A percentile compares a stretch with the other conserved stretches of the same genome.
phyloP scores from a whole-genome alignment of 768 basidiomycete genomes.

The Naganishia friedmannii region DNA sequence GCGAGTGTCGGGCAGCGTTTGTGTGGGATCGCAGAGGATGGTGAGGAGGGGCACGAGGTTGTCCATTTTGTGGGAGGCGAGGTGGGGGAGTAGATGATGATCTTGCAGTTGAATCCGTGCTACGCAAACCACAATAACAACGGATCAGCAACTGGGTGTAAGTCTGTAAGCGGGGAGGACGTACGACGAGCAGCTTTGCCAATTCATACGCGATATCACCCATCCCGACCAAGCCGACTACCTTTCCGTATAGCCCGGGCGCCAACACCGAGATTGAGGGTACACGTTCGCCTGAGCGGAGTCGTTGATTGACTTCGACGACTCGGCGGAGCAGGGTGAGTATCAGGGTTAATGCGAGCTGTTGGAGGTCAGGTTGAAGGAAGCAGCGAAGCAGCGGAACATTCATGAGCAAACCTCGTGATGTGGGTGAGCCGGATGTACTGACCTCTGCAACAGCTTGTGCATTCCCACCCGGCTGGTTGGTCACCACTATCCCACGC shows the following conservation, averaged over 20 bases:
- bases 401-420: too few relatives aligned
- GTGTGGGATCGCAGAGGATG: constrained; percentile 36
- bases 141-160: neutral
- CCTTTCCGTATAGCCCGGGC: constrained; percentile 46
- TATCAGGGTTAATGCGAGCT: constrained; percentile 40
- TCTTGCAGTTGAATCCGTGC: constrained; percentile 43
- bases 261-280: constrained; percentile 38
- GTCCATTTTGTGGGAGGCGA: constrained; percentile 42
- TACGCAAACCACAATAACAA: too few relatives aligned
- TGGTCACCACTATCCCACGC: constrained; percentile 41
- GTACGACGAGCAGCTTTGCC: constrained; percentile 42
- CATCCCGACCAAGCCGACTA: constrained; percentile 52
- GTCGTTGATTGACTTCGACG: constrained; percentile 37
- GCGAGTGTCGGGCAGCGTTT: constrained; percentile 40
- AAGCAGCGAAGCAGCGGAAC: too few relatives aligned
- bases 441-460: constrained; percentile 35
- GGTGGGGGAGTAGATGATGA: constrained; percentile 49
- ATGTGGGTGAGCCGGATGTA: neutral
- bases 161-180: neutral
- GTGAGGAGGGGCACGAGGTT: constrained; percentile 23
- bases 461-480: constrained; percentile 45
- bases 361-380: constrained; percentile 15
- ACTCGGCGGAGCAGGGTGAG: constrained; percentile 40
- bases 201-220: constrained; percentile 48
- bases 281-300: constrained; percentile 39